Percentiles rank a stretch among this genome's conserved stretches.
phyloP scores from a whole-genome alignment of 495 filamentous ascomycete genomes.

The Sabuloglossum arenarium region DNA sequence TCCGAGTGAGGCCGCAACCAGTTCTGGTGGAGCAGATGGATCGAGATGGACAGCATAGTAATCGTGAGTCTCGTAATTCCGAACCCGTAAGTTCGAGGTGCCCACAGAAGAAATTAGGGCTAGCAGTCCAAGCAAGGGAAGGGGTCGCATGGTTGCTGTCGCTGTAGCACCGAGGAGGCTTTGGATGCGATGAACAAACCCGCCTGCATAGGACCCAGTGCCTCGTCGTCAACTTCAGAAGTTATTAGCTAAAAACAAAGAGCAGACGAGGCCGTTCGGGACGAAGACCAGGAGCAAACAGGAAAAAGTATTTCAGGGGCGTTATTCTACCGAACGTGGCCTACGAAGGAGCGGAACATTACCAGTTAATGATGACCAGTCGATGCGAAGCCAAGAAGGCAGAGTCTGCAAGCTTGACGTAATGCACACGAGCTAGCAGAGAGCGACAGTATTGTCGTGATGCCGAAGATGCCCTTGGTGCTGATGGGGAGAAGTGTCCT shows the following conservation, averaged over 20 bases:
- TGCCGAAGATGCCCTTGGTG: no score
- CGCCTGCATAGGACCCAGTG: not conserved
- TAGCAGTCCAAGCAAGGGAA: not conserved
- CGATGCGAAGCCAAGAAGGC: not conserved
- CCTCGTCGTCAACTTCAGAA: not conserved
- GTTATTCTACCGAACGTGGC: not conserved
- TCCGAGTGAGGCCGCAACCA: slow-evolving; percentile 54
- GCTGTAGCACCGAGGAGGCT: not conserved
- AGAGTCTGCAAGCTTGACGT: no score
- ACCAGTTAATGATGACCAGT: not conserved
- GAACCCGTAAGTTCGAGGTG: slow-evolving; percentile 6
- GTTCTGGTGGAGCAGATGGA: slow-evolving; percentile 35
- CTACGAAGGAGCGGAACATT: not conserved
- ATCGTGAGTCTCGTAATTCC: slow-evolving; percentile 53
- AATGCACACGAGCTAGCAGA: no score
- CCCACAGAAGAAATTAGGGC: not conserved
- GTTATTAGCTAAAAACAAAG: not conserved
- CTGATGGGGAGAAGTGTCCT: no score
- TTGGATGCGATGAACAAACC: not conserved
- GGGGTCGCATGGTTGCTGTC: not conserved
- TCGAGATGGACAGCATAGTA: slow-evolving; percentile 81
- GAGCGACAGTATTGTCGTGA: no score
- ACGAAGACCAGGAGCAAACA: not conserved
- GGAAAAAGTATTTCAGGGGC: not conserved
- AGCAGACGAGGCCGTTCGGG: not conserved